Conservation (phyloP, 345 rosid species). For the Streptanthus diversifolius region DNA sequence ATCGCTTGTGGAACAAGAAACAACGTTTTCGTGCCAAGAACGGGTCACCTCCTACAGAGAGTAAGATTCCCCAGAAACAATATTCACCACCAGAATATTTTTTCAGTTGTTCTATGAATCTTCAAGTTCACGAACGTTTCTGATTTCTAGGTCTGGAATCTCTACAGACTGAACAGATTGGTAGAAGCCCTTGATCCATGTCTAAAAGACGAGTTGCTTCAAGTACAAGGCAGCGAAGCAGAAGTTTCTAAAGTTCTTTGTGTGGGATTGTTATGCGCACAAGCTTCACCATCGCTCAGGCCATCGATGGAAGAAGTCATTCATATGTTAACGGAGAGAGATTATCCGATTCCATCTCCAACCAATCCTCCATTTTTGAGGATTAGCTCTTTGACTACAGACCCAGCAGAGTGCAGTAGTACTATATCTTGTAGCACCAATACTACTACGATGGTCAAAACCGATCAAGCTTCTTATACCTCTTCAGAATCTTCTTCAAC, state of each 20-base stretch:
- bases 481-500: constrained; percentile 21
- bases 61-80: constrained; percentile 20
- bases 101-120: too few species aligned
- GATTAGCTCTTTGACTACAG: not conserved
- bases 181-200: constrained; percentile 34
- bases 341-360: constrained; percentile 36
- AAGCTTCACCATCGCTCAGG: constrained; percentile 31
- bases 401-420: constrained; percentile 2
- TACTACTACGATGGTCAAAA: constrained; percentile 15
- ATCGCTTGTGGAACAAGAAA: constrained; percentile 40
- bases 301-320: constrained; percentile 28
- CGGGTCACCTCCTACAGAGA: constrained; percentile 18
- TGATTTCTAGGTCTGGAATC: constrained; percentile 39
- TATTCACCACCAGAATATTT: too few species aligned
- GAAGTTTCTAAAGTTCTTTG: constrained; percentile 21
- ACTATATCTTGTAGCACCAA: constrained; percentile 11
- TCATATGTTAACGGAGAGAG: constrained; percentile 9
- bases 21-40: constrained; percentile 23
- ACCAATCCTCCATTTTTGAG: constrained; percentile 41
- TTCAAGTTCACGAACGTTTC: not conserved
- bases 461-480: constrained; percentile 26
- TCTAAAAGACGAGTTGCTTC: constrained; percentile 19
- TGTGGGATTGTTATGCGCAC: constrained; percentile 27
- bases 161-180: constrained; percentile 6
- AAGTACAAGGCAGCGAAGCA: constrained; percentile 3